phyloP scores from a whole-genome alignment of 1,139 yeast species.

The Taphrina flavorubra region DNA sequence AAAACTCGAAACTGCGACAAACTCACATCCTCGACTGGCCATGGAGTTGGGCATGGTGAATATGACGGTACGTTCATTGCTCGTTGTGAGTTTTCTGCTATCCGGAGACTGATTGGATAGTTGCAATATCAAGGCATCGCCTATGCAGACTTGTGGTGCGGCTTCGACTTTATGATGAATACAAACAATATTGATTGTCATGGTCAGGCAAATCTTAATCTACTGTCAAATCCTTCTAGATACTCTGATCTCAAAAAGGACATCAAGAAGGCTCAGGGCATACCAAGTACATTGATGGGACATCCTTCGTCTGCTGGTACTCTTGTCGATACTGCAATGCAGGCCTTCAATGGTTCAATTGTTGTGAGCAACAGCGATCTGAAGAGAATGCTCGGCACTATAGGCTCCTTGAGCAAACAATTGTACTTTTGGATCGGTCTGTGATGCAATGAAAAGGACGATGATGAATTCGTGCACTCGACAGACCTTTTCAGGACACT shows the following conservation, averaged over 20 bases:
- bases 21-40: neutral
- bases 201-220: neutral
- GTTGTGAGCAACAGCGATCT: neutral
- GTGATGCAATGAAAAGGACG: neutral
- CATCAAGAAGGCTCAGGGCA: neutral
- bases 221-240: neutral
- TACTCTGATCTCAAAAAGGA: neutral
- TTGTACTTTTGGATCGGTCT: conserved; percentile 1
- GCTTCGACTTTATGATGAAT: neutral
- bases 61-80: neutral
- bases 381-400: neutral
- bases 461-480: neutral
- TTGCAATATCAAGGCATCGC: conserved; percentile 7
- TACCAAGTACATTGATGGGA: conserved; percentile 1
- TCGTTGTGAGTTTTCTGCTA: neutral
- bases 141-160: conserved; percentile 8
- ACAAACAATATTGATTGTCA: neutral
- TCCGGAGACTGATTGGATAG: neutral
- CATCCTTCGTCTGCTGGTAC: neutral
- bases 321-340: neutral
- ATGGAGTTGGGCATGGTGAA: neutral
- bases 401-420: neutral
- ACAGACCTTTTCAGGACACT: no score
- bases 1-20: neutral
- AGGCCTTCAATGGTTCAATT: conserved; percentile 3